phyloP scores from a whole-genome alignment of 768 basidiomycete genomes.

The Chalciporus chontae region DNA sequence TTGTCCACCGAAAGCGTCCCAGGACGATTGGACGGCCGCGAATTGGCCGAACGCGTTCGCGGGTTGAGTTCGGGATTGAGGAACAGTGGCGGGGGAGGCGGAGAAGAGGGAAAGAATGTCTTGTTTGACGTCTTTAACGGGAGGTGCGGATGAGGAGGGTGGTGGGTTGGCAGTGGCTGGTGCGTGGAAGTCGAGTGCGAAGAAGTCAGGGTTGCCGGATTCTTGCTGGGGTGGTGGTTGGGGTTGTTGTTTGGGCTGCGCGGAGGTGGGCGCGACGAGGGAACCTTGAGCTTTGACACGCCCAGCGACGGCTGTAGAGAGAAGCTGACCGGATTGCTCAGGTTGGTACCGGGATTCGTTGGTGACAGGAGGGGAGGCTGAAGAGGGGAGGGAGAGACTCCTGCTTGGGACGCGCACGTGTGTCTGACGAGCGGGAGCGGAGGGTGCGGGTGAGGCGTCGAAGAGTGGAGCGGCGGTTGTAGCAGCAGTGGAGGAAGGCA shows the following conservation, averaged over 20 bases:
- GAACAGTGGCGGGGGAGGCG: constrained; percentile 29
- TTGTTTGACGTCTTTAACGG: constrained; percentile 73
- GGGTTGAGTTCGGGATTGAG: constrained; percentile 28
- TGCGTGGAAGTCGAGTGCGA: constrained; percentile 82
- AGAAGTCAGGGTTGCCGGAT: constrained; percentile 60
- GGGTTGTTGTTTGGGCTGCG: constrained; percentile 13
- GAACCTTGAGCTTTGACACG: constrained; percentile 13
- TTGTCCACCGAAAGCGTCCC: constrained; percentile 27
- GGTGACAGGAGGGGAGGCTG: constrained; percentile 26
- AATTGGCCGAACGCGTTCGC: constrained; percentile 38
- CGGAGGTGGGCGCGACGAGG: constrained; percentile 4
- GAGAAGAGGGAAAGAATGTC: constrained; percentile 86
- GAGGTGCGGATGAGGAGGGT: constrained; percentile 28
- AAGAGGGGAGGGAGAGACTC: constrained; percentile 24
- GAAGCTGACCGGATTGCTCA: constrained; percentile 29
- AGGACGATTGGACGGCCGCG: constrained; percentile 22
- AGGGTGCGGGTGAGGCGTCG: constrained; percentile 5
- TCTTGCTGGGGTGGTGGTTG: constrained; percentile 27
- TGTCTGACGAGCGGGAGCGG: background rate
- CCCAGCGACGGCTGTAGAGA: constrained; percentile 38
- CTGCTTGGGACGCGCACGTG: constrained; percentile 12
- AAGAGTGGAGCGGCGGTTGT: background rate
- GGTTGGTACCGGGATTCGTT: constrained; percentile 18
- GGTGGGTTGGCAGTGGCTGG: constrained; percentile 35
- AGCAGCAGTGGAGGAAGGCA: background rate